Base-by-base conservation (phyloP, 1,139 yeast species). In the Pneumocystis sp. region DNA sequence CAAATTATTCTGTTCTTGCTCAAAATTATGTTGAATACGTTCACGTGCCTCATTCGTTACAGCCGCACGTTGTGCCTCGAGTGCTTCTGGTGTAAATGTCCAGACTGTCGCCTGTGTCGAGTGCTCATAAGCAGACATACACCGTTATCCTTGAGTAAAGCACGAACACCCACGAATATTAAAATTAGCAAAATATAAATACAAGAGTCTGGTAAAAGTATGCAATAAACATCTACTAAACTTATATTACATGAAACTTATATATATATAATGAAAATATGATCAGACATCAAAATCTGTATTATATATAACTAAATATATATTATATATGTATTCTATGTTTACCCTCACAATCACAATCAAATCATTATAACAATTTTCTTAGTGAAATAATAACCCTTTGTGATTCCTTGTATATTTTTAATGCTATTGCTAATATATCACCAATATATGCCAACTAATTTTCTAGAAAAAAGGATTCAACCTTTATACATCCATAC, bases 401-500 rank as follows among this genome's bases (percentile, higher is more conserved):
- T 31, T 5, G 5, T 3, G 34, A 31, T 31, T 5, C 34, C 3
- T 31, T 31, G 34, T 31, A 31, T 31, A 31, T 37, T 4, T 37
- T 12, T 7, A 2, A 12, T 37, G 8, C 40, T 37, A 1, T 37
- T 37, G 5, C 4, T 37, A 12, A 7, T 37, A 37, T 37, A 4
- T 7, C 1, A 21, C 5, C 1, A 44, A 3, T 44, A 44, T n/a
- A 21, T 44, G 10, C 19, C 7, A 7, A 7, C 12, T 44, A 59
- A 25, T 0, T 39, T 3, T 21, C 44, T 40, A 19, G 19, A 59
- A 59, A 25, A 44, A 10, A 12, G 97, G 97, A 73, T 90, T 93
- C 67, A 93, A 80, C 1, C 90, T 86, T 61, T 86, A 81, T 45
- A 90, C 83, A 73, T 88, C 89, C 31, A 96, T 95, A 67, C 89